Evolutionary conservation across 495 filamentous ascomycete species (phyloP).

Genomic region (Talaromyces thailandensis): DNA sequence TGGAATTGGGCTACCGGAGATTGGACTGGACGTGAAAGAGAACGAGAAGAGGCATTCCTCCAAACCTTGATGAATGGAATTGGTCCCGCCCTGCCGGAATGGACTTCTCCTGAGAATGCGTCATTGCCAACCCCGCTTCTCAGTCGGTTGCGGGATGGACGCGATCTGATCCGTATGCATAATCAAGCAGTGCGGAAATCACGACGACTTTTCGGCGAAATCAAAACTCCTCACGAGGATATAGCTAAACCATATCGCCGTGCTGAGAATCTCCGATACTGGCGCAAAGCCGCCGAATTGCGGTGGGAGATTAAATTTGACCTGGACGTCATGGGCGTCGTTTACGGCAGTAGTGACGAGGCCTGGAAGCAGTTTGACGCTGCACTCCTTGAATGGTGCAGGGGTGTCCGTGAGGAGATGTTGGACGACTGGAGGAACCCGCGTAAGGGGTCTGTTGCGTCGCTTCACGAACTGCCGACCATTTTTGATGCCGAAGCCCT

Average conservation of each 20-base stretch:
- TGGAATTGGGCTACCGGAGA: constrained; percentile 74
- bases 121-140: constrained; percentile 69
- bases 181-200: constrained; percentile 82
- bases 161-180: constrained; percentile 76
- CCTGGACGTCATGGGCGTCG: constrained; percentile 79
- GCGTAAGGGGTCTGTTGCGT: constrained; percentile 8
- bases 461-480: neutral
- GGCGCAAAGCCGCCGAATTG: constrained; percentile 91
- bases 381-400: constrained; percentile 72
- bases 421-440: constrained; percentile 42
- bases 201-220: constrained; percentile 80
- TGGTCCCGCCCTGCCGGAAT: constrained; percentile 52
- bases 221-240: constrained; percentile 78
- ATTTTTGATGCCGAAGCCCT: constrained; percentile 3
- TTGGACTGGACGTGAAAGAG: constrained; percentile 68
- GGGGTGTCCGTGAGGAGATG: constrained; percentile 68
- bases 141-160: constrained; percentile 61
- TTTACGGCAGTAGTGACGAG: constrained; percentile 52
- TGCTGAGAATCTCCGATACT: constrained; percentile 89
- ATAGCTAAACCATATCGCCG: constrained; percentile 88
- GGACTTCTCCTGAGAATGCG: constrained; percentile 46
- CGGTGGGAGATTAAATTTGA: constrained; percentile 85
- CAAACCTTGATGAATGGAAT: constrained; percentile 43
- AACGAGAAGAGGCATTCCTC: constrained; percentile 81
- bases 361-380: constrained; percentile 76